Base-by-base conservation (phyloP, 805 yeast genomes). In the Blastobotrys americana region DNA sequence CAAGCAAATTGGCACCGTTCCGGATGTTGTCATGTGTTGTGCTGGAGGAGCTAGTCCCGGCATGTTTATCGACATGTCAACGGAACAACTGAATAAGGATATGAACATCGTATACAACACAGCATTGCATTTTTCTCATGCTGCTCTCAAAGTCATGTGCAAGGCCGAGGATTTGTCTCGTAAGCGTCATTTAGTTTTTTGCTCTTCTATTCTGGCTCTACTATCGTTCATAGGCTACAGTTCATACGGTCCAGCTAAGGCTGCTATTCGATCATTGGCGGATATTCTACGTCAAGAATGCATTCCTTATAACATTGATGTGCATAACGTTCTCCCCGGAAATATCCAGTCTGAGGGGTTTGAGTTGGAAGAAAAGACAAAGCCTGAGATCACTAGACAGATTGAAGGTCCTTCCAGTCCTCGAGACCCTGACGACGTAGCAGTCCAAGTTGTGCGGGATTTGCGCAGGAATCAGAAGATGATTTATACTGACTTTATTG, bases 181-280 rank as follows among this genome's bases (percentile, higher is more conserved):
- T 13, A 59, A 28, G 47, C 75, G 80, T 46, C 82, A 72, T 56
- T 72, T 78, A 53, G 77, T 78, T 19, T 74, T 71, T 48, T 81
- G 74, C 55, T 84, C 96, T 0, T 85, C 96, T 2, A 84, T 80
- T 3, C 77, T 82, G 6, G 88, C 94, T 2, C 78, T 82, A 52
- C 90, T 77, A 67, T 87, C 96, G 3, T 82, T 90, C 57, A 84
- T 87, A 37, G 99, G 99, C 0, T 93, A 93, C 60, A 74, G 80
- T 0, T 90, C 86, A 55, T 93, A 93, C 59, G 89, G 93, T 0
- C 98, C 99, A 0, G 63, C 80, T 52, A 93, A 93, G 60, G 82
- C 86, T 0, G 95, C 96, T 0, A 61, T 90, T 13, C 73, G 84
- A 55, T 69, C 95, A 0, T 66, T 93, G 10, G 80, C 88, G 0